Percentiles rank a stretch among this genome's conserved stretches.
Evolutionary conservation across 495 filamentous ascomycete genomes (phyloP).

Genomic region (Penicillium verhagenii): DNA sequence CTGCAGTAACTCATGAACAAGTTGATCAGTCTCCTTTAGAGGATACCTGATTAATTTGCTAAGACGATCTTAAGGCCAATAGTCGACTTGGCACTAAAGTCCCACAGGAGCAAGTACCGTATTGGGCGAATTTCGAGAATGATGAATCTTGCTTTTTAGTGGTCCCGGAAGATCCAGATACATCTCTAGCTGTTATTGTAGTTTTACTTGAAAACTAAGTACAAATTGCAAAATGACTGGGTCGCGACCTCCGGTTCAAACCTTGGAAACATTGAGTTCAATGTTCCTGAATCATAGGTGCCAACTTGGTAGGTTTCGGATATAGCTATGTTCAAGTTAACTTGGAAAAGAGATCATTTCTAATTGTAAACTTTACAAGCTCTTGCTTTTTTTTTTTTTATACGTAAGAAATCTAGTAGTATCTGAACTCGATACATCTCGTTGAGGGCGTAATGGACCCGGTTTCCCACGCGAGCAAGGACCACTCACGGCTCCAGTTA

Average conservation of each 20-base stretch:
- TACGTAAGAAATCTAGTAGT: no score
- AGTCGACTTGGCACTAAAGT: not conserved
- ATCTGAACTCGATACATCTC: conserved; percentile 10
- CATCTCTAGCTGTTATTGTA: conserved; percentile 13
- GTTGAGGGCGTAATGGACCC: conserved; percentile 18
- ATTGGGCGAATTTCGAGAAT: conserved; percentile 24
- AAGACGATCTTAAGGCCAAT: not conserved
- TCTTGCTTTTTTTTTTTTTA: no score
- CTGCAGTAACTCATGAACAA: no score
- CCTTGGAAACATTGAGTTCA: conserved; percentile 4
- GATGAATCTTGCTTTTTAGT: conserved; percentile 5
- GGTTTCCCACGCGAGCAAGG: conserved; percentile 28
- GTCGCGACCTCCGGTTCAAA: conserved; percentile 27
- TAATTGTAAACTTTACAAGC: no score
- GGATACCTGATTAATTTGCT: no score
- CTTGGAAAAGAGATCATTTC: no score
- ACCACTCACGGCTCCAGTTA: conserved; percentile 19
- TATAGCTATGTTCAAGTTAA: no score
- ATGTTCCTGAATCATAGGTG: not conserved
- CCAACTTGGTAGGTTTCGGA: not conserved
- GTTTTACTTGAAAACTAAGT: not conserved
- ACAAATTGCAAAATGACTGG: conserved; percentile 36
- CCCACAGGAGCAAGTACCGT: conserved; percentile 14
- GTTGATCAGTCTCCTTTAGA: not conserved
- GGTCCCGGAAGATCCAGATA: conserved; percentile 5